Evolutionary conservation across 345 rosid species (phyloP).

Genomic region (Aquilaria yunnanensis): DNA sequence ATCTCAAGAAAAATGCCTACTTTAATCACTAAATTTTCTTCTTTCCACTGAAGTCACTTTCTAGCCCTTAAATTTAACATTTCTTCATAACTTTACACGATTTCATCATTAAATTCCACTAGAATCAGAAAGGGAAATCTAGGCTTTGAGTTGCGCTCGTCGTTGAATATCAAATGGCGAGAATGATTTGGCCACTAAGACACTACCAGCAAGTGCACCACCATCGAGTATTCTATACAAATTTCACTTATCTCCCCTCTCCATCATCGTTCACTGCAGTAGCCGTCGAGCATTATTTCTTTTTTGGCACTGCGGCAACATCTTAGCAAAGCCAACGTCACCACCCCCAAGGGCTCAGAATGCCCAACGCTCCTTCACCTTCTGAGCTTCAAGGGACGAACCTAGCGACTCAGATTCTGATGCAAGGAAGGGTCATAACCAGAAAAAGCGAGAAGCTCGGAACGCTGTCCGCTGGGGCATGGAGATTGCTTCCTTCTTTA

Average conservation of each 20-base stretch:
- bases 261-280: conserved; percentile 15
- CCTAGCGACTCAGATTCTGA: conserved; percentile 43
- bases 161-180: conserved; percentile 27
- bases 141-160: too few species aligned
- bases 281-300: conserved; percentile 8
- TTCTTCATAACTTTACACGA: too few species aligned
- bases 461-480: conserved; percentile 77
- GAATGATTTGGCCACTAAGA: conserved; percentile 36
- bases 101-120: too few species aligned
- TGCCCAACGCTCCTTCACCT: conserved; percentile 20
- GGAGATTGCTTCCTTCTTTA: conserved; percentile 72
- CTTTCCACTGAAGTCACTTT: too few species aligned
- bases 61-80: too few species aligned
- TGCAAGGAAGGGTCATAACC: conserved; percentile 54
- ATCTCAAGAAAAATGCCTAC: too few species aligned
- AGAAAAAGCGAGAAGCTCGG: conserved; percentile 88
- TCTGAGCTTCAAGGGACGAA: conserved; percentile 25
- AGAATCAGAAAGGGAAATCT: too few species aligned
- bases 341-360: conserved; percentile 26
- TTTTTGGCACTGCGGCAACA: conserved; percentile 19
- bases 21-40: too few species aligned
- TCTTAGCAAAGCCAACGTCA: conserved; percentile 25
- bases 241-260: conserved; percentile 9
- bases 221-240: conserved; percentile 7
- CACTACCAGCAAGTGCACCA: conserved; percentile 24